These are phyloP conservation scores for Pseudisothecium myosuroides DNA, from an alignment of 225 moss, liverwort and hornwort genomes.

Conservation along the genomic window DNA sequence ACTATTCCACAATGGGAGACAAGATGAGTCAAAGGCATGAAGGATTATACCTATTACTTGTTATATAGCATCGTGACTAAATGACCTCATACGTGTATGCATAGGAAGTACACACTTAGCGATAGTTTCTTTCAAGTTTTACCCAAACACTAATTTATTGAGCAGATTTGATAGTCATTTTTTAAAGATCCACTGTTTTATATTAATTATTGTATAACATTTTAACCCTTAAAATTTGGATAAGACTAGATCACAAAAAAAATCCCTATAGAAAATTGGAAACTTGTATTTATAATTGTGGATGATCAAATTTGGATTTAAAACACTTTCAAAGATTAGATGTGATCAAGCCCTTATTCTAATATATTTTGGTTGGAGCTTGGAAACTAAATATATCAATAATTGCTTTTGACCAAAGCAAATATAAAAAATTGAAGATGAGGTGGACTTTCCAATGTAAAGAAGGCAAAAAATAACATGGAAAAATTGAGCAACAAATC, in stretches of 20 bases:
- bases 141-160: not conserved
- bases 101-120: too few relatives aligned
- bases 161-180: not conserved
- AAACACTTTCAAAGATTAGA: too few relatives aligned
- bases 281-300: too few relatives aligned
- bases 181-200: not conserved
- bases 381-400: not conserved
- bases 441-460: accelerated
- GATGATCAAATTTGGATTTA: not conserved
- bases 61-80: too few relatives aligned
- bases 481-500: not conserved
- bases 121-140: not conserved
- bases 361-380: not conserved
- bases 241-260: too few relatives aligned
- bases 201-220: not conserved
- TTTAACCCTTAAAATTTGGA: not conserved
- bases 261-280: too few relatives aligned
- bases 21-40: too few relatives aligned
- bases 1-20: too few relatives aligned
- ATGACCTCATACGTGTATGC: too few relatives aligned
- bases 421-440: not conserved
- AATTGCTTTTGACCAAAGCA: not conserved
- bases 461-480: not conserved
- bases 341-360: not conserved
- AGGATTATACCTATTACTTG: too few relatives aligned